Percentiles rank a stretch among this genome's conserved stretches.
Conservation (phyloP, 495 filamentous ascomycete species). For the Darksidea phi region DNA sequence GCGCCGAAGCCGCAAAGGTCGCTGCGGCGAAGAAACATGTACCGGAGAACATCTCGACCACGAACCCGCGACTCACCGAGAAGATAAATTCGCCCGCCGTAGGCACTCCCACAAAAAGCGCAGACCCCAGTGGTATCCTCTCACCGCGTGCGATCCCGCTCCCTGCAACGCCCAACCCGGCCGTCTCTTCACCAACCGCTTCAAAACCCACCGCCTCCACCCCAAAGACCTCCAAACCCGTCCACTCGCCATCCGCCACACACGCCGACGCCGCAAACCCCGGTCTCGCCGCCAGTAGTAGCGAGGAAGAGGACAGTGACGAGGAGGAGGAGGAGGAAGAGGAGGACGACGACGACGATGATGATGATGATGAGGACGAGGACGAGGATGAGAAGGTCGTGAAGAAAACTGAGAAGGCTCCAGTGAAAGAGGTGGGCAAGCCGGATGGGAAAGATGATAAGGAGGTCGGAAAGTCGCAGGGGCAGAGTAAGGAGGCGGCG, state of each 20-base stretch:
- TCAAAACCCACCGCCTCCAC: background rate
- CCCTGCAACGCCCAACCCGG: slow-evolving; percentile 20
- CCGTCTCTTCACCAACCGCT: background rate
- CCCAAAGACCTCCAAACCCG: slow-evolving; percentile 11
- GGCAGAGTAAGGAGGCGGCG: slow-evolving; percentile 7
- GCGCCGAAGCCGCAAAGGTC: slow-evolving; percentile 33
- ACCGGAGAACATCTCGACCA: slow-evolving; percentile 28
- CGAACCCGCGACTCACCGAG: slow-evolving; percentile 31
- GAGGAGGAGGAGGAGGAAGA: no score
- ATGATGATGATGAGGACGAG: no score
- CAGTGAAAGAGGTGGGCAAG: background rate
- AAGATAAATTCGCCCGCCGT: slow-evolving; percentile 26
- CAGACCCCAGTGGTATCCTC: slow-evolving; percentile 16
- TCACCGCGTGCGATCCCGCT: slow-evolving; percentile 25
- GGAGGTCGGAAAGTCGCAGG: slow-evolving; percentile 2
- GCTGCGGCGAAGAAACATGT: slow-evolving; percentile 30
- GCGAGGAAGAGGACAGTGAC: slow-evolving; percentile 36
- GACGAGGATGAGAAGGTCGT: slow-evolving; percentile 26
- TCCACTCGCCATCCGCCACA: slow-evolving; percentile 15
- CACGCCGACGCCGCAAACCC: slow-evolving; percentile 25
- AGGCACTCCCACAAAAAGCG: slow-evolving; percentile 17
- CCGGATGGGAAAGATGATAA: slow-evolving; percentile 6
- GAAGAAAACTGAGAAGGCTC: background rate
- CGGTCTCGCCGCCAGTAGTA: slow-evolving; percentile 20
- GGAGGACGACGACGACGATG: no score